Evolutionary conservation across 768 basidiomycete genomes (phyloP), one percentile per base, ranked within the genome.

Genomic region (Naganishia onofrii): DNA sequence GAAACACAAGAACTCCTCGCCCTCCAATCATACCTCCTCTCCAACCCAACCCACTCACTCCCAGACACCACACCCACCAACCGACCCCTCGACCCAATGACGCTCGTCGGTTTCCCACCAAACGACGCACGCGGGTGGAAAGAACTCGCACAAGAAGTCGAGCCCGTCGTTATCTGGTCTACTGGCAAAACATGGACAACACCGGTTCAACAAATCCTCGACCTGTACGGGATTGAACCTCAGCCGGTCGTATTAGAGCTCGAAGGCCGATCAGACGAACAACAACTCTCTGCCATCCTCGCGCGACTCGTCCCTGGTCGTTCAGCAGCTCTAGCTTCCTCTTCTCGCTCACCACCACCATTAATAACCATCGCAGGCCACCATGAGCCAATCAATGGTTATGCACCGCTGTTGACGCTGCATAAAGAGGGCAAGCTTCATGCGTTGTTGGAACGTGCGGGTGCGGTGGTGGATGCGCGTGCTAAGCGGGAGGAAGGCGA

Each of bases 1-100:
- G 58, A 42, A 42, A 42, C 74, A 0, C 77, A 77, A 70, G 80
- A 81, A 68, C 72, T 81, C n/a, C 74, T 81, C 28, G 80, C 80
- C 8, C 71, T 81, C 19, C 80, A 81, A 69, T 77, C 80, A 0
- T 81, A 77, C 68, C 76, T 81, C 23, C 72, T 81, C 21, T 71
- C 74, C 51, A 70, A 72, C 2, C 66, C 71, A 12, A 72, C 73
- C 60, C 75, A 79, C 69, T 34, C 70, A n/a, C 74, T 81, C 21
- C 74, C 78, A 9, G 13, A 69, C 31, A 55, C 75, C 13, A 73
- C n/a, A 79, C 69, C 67, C 75, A 6, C 28, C 29, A 26, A 6
- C 3, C 15, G 52, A 29, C 77, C 78, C 5, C 68, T 81, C 0
- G 78, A 81, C 60, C 75, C 77, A 13, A 71, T 74, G 53, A 56